phyloP scores from a whole-genome alignment of 441 rosid species.

The Lepidium campestre region DNA sequence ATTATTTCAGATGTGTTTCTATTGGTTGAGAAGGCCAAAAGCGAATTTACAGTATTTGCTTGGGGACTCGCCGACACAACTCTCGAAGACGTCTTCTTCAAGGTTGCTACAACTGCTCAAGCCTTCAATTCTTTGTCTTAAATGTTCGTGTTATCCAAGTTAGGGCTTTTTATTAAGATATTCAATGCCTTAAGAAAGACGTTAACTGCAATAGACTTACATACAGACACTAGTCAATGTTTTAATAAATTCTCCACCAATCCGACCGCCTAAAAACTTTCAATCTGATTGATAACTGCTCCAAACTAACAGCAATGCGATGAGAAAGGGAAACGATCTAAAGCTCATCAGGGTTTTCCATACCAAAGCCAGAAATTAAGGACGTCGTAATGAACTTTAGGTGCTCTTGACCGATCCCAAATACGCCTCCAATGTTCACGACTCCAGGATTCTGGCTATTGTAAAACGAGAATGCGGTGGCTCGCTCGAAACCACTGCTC shows the following conservation, averaged over 20 bases:
- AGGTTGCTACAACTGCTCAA: slow-evolving; percentile 61
- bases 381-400: slow-evolving; percentile 28
- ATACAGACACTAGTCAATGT: no score
- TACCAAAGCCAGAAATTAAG: slow-evolving; percentile 18
- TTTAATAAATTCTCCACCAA: no score
- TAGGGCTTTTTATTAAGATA: no score
- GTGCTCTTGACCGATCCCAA: slow-evolving; percentile 28
- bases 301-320: neutral
- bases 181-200: no score
- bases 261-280: no score
- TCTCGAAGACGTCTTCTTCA: slow-evolving; percentile 94
- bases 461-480: slow-evolving; percentile 47
- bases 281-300: neutral
- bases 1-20: slow-evolving; percentile 65
- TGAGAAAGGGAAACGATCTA: neutral
- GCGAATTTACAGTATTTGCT: slow-evolving; percentile 62
- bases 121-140: no score
- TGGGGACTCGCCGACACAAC: slow-evolving; percentile 96
- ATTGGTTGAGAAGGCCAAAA: slow-evolving; percentile 79
- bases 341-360: slow-evolving; percentile 11
- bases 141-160: no score
- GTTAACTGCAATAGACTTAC: no score
- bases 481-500: slow-evolving; percentile 53
- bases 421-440: slow-evolving; percentile 34
- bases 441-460: slow-evolving; percentile 85